These are phyloP conservation scores for Chlorella sp. DNA, from an alignment of 139 green algal species.

Conservation along the genomic window DNA sequence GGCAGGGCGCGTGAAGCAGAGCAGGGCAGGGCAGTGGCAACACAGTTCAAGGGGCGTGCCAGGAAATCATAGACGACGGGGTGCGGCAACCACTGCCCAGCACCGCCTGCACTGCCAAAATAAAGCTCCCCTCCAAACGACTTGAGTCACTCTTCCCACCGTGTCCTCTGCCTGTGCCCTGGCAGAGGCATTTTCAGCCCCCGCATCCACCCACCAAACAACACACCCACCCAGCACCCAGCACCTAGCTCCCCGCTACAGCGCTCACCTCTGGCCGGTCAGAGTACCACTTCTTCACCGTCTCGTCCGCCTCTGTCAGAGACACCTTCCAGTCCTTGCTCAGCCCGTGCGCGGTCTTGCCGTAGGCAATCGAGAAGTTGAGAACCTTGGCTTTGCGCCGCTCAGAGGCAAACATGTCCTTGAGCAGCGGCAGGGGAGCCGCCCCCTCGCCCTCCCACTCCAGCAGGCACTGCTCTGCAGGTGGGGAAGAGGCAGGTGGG, in stretches of 20 bases:
- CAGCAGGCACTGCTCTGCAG: slow-evolving; percentile 67
- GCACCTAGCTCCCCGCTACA: too few species aligned
- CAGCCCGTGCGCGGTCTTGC: slow-evolving; percentile 97
- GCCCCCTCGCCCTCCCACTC: slow-evolving; percentile 71
- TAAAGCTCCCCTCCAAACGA: too few species aligned
- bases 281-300: slow-evolving; percentile 87
- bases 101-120: too few species aligned
- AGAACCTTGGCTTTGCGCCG: slow-evolving; percentile 93
- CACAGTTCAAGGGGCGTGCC: too few species aligned
- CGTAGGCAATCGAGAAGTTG: slow-evolving; percentile 99
- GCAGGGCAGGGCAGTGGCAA: too few species aligned
- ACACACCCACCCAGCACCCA: background rate
- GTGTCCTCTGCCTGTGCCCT: too few species aligned
- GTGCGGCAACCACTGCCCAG: too few species aligned
- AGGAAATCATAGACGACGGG: too few species aligned
- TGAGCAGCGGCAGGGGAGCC: slow-evolving; percentile 79
- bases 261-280: slow-evolving; percentile 74
- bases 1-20: too few species aligned
- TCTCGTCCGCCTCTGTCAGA: slow-evolving; percentile 89
- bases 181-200: too few species aligned
- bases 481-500: background rate
- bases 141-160: too few species aligned
- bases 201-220: too few species aligned
- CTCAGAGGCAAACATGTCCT: slow-evolving; percentile 88
- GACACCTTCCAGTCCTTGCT: slow-evolving; percentile 89